A percentile compares a stretch with the other conserved stretches of the same genome.
Conservation (phyloP, 2,329 filamentous ascomycete species). For the Alternaria ventricosa region DNA sequence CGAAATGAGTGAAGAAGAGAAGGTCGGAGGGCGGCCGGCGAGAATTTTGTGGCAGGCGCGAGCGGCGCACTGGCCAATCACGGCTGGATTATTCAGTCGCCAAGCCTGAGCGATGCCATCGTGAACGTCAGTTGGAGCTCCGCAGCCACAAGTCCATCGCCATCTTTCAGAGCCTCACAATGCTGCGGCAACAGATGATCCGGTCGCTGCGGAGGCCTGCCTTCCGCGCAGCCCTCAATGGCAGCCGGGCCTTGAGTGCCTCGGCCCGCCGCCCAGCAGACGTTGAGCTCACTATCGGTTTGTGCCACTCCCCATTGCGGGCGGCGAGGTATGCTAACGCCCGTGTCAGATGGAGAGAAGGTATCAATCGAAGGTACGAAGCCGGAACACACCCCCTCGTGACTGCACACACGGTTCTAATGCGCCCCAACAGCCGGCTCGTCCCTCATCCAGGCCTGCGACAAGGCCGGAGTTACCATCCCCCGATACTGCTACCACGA, state of each 20-base stretch:
- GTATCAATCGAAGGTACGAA: slow-evolving; percentile 90
- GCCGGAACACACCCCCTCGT: slow-evolving; percentile 7
- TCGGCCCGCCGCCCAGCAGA: slow-evolving; percentile 81
- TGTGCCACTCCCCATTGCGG: slow-evolving; percentile 48
- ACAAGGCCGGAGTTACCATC: slow-evolving; percentile 91
- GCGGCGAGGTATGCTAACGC: slow-evolving; percentile 42
- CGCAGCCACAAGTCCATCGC: slow-evolving; percentile 33
- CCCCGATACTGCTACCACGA: slow-evolving; percentile 99
- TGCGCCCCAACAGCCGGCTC: slow-evolving; percentile 74
- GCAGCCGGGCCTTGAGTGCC: slow-evolving; percentile 81
- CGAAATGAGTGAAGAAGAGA: slow-evolving; percentile 63
- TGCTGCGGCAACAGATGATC: slow-evolving; percentile 70
- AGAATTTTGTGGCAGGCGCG: slow-evolving; percentile 36
- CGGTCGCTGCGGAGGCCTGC: slow-evolving; percentile 66
- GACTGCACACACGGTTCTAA: slow-evolving; percentile 35
- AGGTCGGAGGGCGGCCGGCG: slow-evolving; percentile 17
- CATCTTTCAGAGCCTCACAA: slow-evolving; percentile 50
- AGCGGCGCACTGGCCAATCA: slow-evolving; percentile 42
- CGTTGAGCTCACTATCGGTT: slow-evolving; percentile 96
- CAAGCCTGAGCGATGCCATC: slow-evolving; percentile 23
- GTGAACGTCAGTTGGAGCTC: slow-evolving; percentile 35
- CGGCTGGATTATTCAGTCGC: slow-evolving; percentile 27
- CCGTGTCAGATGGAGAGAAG: slow-evolving; percentile 85
- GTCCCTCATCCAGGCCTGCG: slow-evolving; percentile 97
- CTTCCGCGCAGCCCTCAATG: slow-evolving; percentile 60